Evolutionary conservation across 164 flowering plant genomes (phyloP).

Genomic region (Houttuynia cordata): DNA sequence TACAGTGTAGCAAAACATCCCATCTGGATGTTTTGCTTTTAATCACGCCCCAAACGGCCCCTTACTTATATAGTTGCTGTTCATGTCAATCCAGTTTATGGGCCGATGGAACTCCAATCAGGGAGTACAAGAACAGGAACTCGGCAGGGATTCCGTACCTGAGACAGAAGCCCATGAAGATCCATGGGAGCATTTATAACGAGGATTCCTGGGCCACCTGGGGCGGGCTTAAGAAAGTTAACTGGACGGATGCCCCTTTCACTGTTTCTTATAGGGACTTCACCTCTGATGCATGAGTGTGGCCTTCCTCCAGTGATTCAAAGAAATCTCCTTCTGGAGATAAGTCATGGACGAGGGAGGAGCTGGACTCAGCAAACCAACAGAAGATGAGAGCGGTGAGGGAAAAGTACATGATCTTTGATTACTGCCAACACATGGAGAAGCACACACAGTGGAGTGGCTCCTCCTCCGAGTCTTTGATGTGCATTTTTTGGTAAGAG

Average conservation of each 20-base stretch:
- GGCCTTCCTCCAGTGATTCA: neutral
- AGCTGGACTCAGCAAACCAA: neutral
- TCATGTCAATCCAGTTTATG: neutral
- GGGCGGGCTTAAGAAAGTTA: constrained; percentile 36
- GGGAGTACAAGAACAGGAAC: constrained; percentile 46
- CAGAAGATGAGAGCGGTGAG: neutral
- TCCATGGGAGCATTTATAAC: constrained; percentile 45
- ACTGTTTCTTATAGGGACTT: neutral
- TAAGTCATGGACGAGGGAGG: neutral
- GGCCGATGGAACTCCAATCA: constrained; percentile 21
- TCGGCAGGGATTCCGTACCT: constrained; percentile 34
- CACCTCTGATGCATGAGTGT: neutral
- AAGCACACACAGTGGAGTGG: too few species aligned
- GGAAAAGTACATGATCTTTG: neutral
- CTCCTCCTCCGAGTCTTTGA: neutral
- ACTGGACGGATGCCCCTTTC: neutral
- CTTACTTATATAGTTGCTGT: too few species aligned
- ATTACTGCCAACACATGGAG: neutral
- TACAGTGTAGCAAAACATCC: too few species aligned
- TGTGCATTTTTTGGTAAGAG: neutral
- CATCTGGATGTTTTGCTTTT: too few species aligned
- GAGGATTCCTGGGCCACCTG: constrained; percentile 57
- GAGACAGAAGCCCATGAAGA: constrained; percentile 46
- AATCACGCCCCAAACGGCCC: too few species aligned
- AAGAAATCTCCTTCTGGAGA: neutral